A percentile compares a stretch with the other conserved stretches of the same genome.
Evolutionary conservation across 2,329 filamentous ascomycete species (phyloP).

Genomic region (Akanthomyces uredinophilus): DNA sequence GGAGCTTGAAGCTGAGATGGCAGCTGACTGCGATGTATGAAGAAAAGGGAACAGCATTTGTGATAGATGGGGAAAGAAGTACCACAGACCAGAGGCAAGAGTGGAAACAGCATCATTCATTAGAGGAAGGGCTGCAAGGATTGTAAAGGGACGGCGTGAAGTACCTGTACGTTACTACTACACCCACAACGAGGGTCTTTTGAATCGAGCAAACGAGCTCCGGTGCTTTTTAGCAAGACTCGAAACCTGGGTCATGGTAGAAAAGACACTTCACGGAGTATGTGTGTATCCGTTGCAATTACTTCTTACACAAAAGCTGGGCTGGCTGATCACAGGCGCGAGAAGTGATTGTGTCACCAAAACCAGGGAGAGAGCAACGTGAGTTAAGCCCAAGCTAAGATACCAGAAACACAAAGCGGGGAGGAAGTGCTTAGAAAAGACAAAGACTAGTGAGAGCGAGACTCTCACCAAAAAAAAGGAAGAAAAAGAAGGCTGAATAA

Average conservation of each 20-base stretch:
- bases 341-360: conserved; percentile 5
- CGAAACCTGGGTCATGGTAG: background rate
- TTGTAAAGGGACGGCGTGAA: background rate
- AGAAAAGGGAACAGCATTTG: background rate
- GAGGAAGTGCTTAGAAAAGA: no score
- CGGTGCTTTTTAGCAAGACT: background rate
- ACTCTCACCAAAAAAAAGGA: background rate
- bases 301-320: background rate
- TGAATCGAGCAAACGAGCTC: background rate
- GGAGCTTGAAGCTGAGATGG: no score
- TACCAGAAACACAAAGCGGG: background rate
- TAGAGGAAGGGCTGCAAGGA: background rate
- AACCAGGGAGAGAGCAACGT: background rate
- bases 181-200: background rate
- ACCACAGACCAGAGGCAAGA: background rate
- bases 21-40: background rate
- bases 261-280: background rate
- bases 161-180: background rate
- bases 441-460: no score
- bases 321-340: background rate
- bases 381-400: background rate
- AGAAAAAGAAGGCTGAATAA: background rate
- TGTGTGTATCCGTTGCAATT: background rate
- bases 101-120: background rate
- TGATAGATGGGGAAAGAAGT: background rate